phyloP scores from a whole-genome alignment of 2,329 filamentous ascomycete species.

The Pestalotiopsis sp. region DNA sequence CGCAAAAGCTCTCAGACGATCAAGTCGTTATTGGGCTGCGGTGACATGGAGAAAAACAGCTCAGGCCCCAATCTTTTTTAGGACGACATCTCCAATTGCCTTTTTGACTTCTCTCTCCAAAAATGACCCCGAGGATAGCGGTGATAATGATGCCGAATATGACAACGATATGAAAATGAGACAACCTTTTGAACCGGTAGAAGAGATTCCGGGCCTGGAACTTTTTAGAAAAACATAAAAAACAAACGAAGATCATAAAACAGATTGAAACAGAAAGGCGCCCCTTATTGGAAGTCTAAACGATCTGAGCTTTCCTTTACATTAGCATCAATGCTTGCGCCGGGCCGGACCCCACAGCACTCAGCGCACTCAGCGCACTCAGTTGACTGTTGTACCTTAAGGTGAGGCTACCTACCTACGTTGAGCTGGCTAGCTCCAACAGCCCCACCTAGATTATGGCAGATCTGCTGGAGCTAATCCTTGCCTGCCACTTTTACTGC shows the following conservation, averaged over 20 bases:
- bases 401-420: neutral
- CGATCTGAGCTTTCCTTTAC: neutral
- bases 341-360: neutral
- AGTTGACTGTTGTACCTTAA: neutral
- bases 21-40: neutral
- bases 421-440: neutral
- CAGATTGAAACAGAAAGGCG: neutral
- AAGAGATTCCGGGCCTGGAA: neutral
- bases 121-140: neutral
- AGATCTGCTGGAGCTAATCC: constrained; percentile 8
- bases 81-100: neutral
- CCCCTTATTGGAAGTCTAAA: neutral
- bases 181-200: neutral
- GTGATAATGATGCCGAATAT: neutral
- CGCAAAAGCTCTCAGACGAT: neutral
- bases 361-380: no score
- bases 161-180: neutral
- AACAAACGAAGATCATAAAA: neutral
- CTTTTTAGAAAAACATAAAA: neutral
- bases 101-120: neutral
- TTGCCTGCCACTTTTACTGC: neutral
- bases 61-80: neutral
- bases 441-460: neutral
- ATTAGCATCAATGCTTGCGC: neutral
- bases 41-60: neutral